Evolutionary conservation across 768 basidiomycete genomes (phyloP), one percentile per base, ranked within the genome.

Genomic region (Podaxis rugospora): DNA sequence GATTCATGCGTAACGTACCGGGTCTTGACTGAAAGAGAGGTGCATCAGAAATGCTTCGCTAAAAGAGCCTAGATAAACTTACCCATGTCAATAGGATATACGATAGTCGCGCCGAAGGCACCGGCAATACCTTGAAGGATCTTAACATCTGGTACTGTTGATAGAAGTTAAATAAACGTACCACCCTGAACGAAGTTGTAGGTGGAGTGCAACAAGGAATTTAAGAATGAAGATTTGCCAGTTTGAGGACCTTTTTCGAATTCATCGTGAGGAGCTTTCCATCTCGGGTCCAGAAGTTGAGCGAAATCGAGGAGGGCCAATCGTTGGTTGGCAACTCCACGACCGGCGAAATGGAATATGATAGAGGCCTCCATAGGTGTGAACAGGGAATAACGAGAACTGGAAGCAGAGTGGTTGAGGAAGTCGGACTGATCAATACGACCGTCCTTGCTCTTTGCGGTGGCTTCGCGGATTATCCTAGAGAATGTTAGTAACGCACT

Each of bases 291-390:
- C 57, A 98, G 76, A 23, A 98, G 75, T 68, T 95, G 93, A 18
- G 88, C 93, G 73, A 99, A 99, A 72, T 99, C 97, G 47, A 92
- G 74, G 40, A 96, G 74, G 9, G 93, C 84, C 55, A 99, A 82
- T 21, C 94, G 83, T 67, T 88, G 85, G 51, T 78, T 77, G 2
- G 78, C 76, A 49, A 80, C 76, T 13, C 95, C 95, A 51, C 94
- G 85, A 11, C 92, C 88, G 27, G 95, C 95, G 76, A 98, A 98
- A 73, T 99, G 96, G 78, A 98, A 99, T 68, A 99, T 88, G 68
- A 98, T 97, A 56, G 90, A 85, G n/a, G 91, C 93, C 73, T 98
- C 96, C 92, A 98, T 96, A 3, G 96, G 96, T 0, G 94, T 95
- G 74, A 98, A 98, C 55, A 96, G 83, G 40, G 93, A 90, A 73